Evolutionary conservation across 148 eudicot genomes (phyloP).

Genomic region (Pouteria glomerata): DNA sequence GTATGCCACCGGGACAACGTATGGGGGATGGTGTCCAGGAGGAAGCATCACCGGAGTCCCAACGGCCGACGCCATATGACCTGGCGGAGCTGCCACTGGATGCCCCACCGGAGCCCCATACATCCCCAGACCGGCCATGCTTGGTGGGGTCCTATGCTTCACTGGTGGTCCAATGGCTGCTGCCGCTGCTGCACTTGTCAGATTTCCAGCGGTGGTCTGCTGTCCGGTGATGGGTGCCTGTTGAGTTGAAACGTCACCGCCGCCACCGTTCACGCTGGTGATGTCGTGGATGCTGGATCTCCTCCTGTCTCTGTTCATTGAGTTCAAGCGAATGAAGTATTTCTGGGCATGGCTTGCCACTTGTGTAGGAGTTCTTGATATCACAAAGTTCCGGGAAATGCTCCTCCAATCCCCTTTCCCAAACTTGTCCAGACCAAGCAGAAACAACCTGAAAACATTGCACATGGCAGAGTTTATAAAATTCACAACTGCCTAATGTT

Average conservation of each 20-base stretch:
- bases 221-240: constrained; percentile 74
- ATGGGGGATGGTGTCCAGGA: constrained; percentile 54
- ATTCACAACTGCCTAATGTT: too few species aligned
- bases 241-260: constrained; percentile 48
- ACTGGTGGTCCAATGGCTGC: constrained; percentile 22
- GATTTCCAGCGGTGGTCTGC: constrained; percentile 21
- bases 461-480: too few species aligned
- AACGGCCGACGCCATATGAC: constrained; percentile 68
- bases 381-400: constrained; percentile 78
- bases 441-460: constrained; percentile 51
- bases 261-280: constrained; percentile 57
- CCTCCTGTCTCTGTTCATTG: constrained; percentile 78
- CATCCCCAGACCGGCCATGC: constrained; percentile 58
- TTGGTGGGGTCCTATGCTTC: constrained; percentile 42
- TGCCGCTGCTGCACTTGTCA: constrained; percentile 26
- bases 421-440: constrained; percentile 79
- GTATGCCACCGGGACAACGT: constrained; percentile 62
- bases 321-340: constrained; percentile 76
- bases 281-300: constrained; percentile 87
- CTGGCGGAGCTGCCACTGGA: constrained; percentile 50
- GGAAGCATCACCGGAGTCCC: constrained; percentile 86
- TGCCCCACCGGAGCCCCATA: constrained; percentile 83
- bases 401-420: constrained; percentile 95
- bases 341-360: constrained; percentile 93
- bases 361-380: constrained; percentile 85